Evolutionary conservation across 1,139 yeast genomes (phyloP).

Genomic region (Williopsis jadinii): DNA sequence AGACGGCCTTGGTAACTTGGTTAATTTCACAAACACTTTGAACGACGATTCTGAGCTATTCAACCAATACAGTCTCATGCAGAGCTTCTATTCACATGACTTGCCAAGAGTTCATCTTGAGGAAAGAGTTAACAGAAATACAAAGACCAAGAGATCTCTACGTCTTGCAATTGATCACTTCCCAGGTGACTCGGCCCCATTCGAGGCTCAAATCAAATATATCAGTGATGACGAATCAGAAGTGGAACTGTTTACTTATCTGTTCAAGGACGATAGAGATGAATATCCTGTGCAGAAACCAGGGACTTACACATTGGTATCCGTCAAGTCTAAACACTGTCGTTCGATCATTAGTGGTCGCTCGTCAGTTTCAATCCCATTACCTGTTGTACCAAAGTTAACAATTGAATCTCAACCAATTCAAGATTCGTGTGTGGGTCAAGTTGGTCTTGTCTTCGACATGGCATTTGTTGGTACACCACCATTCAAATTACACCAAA

Average conservation of each 20-base stretch:
- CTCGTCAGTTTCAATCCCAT: slow-evolving; percentile 38
- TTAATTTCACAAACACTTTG: slow-evolving; percentile 40
- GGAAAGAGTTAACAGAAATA: slow-evolving; percentile 30
- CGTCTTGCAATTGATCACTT: slow-evolving; percentile 27
- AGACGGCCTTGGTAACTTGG: slow-evolving; percentile 71
- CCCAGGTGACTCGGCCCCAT: slow-evolving; percentile 33
- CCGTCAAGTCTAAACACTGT: slow-evolving; percentile 56
- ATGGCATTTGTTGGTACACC: slow-evolving; percentile 66
- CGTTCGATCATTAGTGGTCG: slow-evolving; percentile 49
- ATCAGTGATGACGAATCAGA: slow-evolving; percentile 26
- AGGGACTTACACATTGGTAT: slow-evolving; percentile 53
- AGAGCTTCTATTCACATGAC: slow-evolving; percentile 55
- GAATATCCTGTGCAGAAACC: slow-evolving; percentile 41
- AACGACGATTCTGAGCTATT: slow-evolving; percentile 29
- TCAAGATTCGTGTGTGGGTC: slow-evolving; percentile 85
- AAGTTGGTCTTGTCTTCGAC: slow-evolving; percentile 75
- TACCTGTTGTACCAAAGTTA: slow-evolving; percentile 49
- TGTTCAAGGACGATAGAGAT: slow-evolving; percentile 24
- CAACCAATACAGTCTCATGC: slow-evolving; percentile 40
- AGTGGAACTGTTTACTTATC: slow-evolving; percentile 28
- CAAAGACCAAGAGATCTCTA: slow-evolving; percentile 38
- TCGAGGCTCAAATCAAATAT: slow-evolving; percentile 35
- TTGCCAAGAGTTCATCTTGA: slow-evolving; percentile 44
- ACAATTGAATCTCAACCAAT: slow-evolving; percentile 52
- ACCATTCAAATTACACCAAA: slow-evolving; percentile 65